Conservation (phyloP, 495 filamentous ascomycete genomes). For the Tuber indicum region DNA sequence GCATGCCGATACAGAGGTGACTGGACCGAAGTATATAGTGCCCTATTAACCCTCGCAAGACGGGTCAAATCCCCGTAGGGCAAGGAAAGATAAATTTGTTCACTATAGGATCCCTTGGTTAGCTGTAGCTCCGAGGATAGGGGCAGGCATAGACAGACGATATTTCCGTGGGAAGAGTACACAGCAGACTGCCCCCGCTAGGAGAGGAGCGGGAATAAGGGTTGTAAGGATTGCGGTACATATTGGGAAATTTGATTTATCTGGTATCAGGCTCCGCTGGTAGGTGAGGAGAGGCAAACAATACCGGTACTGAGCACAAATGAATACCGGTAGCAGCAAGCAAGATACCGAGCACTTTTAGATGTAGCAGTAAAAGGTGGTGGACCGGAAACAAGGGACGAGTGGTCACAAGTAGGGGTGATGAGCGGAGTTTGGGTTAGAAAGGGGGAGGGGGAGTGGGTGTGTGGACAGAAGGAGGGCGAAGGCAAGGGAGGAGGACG, state of each 20-base stretch:
- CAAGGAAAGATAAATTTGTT: constrained; percentile 42
- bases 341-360: not conserved
- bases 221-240: constrained; percentile 13
- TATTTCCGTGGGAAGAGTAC: constrained; percentile 39
- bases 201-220: constrained; percentile 19
- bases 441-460: not conserved
- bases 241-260: not conserved
- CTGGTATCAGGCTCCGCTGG: not conserved
- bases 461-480: not conserved
- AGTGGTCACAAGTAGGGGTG: not conserved
- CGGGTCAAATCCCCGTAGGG: constrained; percentile 33
- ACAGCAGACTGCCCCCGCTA: constrained; percentile 8
- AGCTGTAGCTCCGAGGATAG: not conserved
- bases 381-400: not conserved
- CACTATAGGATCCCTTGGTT: constrained; percentile 15
- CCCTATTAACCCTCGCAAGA: constrained; percentile 41
- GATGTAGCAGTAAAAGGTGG: not conserved
- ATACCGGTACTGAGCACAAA: not conserved
- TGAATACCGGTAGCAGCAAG: not conserved
- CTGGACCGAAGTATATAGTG: constrained; percentile 42
- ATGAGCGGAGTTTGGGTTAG: not conserved
- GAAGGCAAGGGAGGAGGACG: not conserved
- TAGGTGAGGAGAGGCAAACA: not conserved
- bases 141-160: constrained; percentile 31
- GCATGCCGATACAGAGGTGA: constrained; percentile 43